Evolutionary conservation across 2,329 filamentous ascomycete genomes (phyloP), one percentile per base, ranked within the genome.

Genomic region (Nothopassalora personata): DNA sequence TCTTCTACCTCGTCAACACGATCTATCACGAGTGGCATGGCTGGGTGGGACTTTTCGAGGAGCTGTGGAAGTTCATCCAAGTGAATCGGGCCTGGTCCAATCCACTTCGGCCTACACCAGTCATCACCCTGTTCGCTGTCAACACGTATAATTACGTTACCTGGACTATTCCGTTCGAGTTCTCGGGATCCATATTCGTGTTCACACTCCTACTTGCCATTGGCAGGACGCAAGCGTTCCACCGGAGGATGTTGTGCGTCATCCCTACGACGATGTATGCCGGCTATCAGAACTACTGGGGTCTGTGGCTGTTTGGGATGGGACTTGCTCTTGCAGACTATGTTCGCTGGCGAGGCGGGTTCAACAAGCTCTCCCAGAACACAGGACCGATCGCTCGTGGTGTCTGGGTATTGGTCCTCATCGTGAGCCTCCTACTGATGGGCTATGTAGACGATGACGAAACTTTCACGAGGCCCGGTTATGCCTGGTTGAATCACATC

Each of bases 131-230:
- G 10, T 45, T 19, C 23, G 10, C 53, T 30, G 36, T 34, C 8
- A 54, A 57, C 18, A 28, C 30, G 11, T 57, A 51, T 33, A 53
- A 60, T 47, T 60, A 45, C 13, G 43, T 49, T 23, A 60, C 53
- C 39, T 60, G 57, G 57, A 60, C 57, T 15, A 60, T 60, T 9
- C 57, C 57, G 5, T 48, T 47, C 34, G 57, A 60, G 27, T 60
- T 57, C 9, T 47, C 30, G 5, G 57, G 57, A 31, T 60, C 57
- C 27, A n/a, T 60, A 18, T 46, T 60, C 10, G 54, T 60, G 1
- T 60, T 57, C 36, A 23, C 39, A 30, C 27, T 53, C 11, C 19
- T 60, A 3, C 53, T 60, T 13, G 53, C 45, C 6, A 33, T 60
- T 7, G 36, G 53, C 33, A 36, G 54, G 28, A 52, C 53, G 4